phyloP scores from a whole-genome alignment of 805 yeast genomes.

The Starmerella geochares region DNA sequence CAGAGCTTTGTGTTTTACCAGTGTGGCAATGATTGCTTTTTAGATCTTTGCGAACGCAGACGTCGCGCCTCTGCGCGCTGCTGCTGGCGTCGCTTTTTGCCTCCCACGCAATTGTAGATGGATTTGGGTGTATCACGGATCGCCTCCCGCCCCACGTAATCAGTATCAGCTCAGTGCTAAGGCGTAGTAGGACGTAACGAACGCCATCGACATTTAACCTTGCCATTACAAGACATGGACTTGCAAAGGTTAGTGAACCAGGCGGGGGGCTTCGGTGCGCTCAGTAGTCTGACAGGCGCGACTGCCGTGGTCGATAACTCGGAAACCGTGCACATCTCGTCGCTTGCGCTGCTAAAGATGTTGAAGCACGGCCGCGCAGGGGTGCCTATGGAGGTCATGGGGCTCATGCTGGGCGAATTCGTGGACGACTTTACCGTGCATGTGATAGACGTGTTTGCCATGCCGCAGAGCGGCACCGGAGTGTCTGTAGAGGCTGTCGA shows the following conservation, averaged over 20 bases:
- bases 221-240: slow-evolving; percentile 24
- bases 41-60: too few species aligned
- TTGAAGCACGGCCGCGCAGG: slow-evolving; percentile 82
- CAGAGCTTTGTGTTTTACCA: neutral
- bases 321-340: slow-evolving; percentile 92
- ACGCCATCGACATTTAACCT: slow-evolving; percentile 3
- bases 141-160: slow-evolving; percentile 3
- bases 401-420: slow-evolving; percentile 95
- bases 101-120: neutral
- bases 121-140: neutral
- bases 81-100: neutral
- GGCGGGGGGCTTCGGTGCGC: slow-evolving; percentile 30
- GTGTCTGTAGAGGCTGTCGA: slow-evolving; percentile 98
- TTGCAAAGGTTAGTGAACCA: slow-evolving; percentile 30
- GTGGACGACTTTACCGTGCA: slow-evolving; percentile 95
- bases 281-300: slow-evolving; percentile 36
- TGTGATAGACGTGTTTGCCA: slow-evolving; percentile 96
- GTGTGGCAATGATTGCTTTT: too few species aligned
- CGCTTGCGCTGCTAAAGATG: slow-evolving; percentile 91
- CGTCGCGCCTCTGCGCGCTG: too few species aligned
- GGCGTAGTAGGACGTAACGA: neutral
- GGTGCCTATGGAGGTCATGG: slow-evolving; percentile 86
- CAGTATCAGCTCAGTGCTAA: neutral
- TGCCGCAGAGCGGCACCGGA: slow-evolving; percentile 96
- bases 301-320: slow-evolving; percentile 86